A percentile compares a stretch with the other conserved stretches of the same genome.
phyloP scores from a whole-genome alignment of 257 asterid species.

The Solanum paucissectum region DNA sequence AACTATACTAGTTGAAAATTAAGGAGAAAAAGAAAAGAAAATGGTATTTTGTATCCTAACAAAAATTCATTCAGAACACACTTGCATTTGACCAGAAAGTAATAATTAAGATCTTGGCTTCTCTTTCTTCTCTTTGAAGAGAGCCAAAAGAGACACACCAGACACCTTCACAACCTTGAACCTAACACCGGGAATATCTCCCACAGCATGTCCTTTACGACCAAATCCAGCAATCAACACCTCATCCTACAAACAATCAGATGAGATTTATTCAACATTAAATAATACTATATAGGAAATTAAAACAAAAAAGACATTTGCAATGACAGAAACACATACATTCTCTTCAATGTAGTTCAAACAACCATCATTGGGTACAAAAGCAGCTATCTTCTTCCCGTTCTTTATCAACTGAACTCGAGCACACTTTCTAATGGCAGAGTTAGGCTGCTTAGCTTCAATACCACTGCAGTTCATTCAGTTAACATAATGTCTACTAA shows the following conservation, averaged over 20 bases:
- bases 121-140: conserved; percentile 6
- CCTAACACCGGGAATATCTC: conserved; percentile 2
- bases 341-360: conserved; percentile 6
- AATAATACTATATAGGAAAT: not conserved
- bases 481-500: not conserved
- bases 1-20: not conserved
- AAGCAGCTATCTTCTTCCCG: conserved; percentile 2
- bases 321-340: not conserved
- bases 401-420: conserved; percentile 4
- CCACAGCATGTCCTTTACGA: conserved; percentile 4
- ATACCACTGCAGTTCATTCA: not conserved
- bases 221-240: conserved; percentile 2
- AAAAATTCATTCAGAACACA: not conserved
- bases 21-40: not conserved
- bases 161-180: conserved; percentile 5
- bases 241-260: not conserved
- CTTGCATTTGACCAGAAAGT: not conserved
- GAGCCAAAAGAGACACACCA: conserved; percentile 5
- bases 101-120: not conserved
- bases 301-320: not conserved
- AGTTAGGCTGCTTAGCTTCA: conserved; percentile 7
- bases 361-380: conserved; percentile 3
- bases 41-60: not conserved
- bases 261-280: not conserved
- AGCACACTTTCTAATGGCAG: conserved; percentile 8